These are phyloP conservation scores for Taxillus chinensis DNA, from an alignment of 164 flowering plant genomes.

Conservation along the genomic window DNA sequence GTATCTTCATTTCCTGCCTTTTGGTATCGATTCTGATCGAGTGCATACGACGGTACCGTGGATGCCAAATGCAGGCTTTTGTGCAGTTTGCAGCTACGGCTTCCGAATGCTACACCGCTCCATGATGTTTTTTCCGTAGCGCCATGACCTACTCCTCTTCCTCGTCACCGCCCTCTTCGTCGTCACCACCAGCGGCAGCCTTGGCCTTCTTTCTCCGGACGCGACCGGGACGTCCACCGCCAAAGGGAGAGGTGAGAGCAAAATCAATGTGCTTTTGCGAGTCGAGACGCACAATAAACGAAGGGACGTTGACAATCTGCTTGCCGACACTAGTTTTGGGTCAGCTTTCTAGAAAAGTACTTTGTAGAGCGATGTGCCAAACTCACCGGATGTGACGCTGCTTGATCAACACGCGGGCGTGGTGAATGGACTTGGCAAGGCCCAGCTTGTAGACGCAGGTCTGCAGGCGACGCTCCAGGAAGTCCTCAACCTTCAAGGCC, in stretches of 20 bases:
- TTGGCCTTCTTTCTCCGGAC: background rate
- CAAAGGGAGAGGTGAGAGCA: background rate
- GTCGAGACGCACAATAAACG: background rate
- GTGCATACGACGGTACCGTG: no score
- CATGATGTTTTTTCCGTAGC: no score
- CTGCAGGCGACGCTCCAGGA: background rate
- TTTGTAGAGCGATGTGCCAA: no score
- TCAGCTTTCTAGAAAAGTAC: no score
- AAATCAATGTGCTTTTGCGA: background rate
- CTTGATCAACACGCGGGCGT: background rate
- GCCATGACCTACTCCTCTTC: background rate
- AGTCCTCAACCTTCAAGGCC: background rate
- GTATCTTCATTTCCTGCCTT: no score
- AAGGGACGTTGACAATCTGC: background rate
- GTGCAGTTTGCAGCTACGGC: no score
- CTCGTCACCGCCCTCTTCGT: background rate
- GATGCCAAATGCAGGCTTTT: no score
- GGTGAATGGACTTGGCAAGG: background rate
- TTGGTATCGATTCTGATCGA: no score
- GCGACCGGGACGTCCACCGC: background rate
- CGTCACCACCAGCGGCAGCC: background rate
- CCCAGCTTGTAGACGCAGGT: background rate
- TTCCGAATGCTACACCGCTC: no score
- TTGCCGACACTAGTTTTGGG: background rate
- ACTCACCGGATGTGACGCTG: background rate